A percentile compares a stretch with the other conserved stretches of the same genome.
Evolutionary conservation across 495 filamentous ascomycete genomes (phyloP).

Genomic region (Hyphodiscus hymeniophilus): DNA sequence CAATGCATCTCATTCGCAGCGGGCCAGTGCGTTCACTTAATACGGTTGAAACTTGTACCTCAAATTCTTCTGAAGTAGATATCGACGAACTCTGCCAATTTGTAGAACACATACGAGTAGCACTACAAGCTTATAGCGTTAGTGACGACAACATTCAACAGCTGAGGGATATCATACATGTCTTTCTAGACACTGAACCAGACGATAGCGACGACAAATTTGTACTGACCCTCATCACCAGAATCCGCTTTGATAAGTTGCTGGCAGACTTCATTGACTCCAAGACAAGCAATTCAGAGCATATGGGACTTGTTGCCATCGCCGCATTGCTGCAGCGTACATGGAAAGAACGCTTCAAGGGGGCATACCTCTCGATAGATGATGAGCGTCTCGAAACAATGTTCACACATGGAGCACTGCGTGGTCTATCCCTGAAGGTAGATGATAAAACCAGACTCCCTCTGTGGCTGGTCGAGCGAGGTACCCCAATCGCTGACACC

Average conservation of each 20-base stretch:
- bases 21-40: too few relatives aligned
- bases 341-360: constrained; percentile 32
- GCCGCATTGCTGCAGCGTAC: constrained; percentile 22
- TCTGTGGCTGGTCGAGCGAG: constrained; percentile 23
- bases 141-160: constrained; percentile 17
- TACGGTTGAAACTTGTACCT: too few relatives aligned
- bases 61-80: not conserved
- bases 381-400: constrained; percentile 27
- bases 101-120: constrained; percentile 27
- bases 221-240: not conserved
- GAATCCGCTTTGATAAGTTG: constrained; percentile 19
- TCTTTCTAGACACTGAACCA: constrained; percentile 2
- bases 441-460: constrained; percentile 14
- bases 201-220: not conserved
- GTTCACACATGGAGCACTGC: constrained; percentile 25
- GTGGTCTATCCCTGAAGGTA: constrained; percentile 25
- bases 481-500: constrained; percentile 20
- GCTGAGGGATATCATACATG: constrained; percentile 15
- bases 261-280: constrained; percentile 26
- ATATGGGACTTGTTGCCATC: not conserved
- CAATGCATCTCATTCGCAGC: too few relatives aligned
- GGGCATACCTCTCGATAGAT: constrained; percentile 33
- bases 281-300: not conserved
- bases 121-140: constrained; percentile 16
- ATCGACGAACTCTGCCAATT: constrained; percentile 21